Conservation (phyloP, 768 basidiomycete species). For the Calocybe indica region DNA sequence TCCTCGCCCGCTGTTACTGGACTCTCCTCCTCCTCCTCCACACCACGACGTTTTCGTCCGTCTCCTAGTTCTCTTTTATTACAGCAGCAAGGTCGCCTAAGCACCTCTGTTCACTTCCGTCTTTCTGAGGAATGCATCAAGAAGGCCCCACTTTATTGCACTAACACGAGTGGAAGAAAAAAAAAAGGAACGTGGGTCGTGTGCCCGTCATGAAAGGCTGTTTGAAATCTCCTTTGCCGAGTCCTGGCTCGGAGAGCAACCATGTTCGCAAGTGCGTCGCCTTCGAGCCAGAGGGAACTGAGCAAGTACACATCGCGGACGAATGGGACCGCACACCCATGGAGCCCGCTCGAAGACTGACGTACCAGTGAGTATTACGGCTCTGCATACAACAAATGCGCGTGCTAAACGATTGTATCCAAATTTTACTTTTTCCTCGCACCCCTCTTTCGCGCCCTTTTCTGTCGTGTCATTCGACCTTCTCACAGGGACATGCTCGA, state of each 20-base stretch:
- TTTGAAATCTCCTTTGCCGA: constrained; percentile 25
- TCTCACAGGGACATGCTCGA: constrained; percentile 53
- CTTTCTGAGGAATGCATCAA: too few relatives aligned
- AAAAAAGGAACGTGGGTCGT: constrained; percentile 8
- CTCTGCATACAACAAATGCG: too few relatives aligned
- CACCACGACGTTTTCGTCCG: too few relatives aligned
- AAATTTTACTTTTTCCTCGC: constrained; percentile 4
- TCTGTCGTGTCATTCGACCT: constrained; percentile 11
- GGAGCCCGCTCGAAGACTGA: constrained; percentile 54
- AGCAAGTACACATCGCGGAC: constrained; percentile 62
- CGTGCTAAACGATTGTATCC: not conserved
- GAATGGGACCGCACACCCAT: constrained; percentile 78
- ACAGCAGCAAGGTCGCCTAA: too few relatives aligned
- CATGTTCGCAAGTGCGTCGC: constrained; percentile 49
- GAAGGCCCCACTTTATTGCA: too few relatives aligned
- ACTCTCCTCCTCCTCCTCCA: too few relatives aligned
- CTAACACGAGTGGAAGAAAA: too few relatives aligned
- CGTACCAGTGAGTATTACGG: constrained; percentile 54
- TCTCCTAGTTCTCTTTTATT: too few relatives aligned
- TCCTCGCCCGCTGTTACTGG: too few relatives aligned
- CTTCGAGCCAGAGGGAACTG: constrained; percentile 48
- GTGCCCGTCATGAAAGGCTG: constrained; percentile 31
- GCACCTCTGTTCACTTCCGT: too few relatives aligned
- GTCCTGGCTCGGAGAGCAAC: constrained; percentile 11
- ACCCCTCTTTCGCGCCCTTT: constrained; percentile 1